These are phyloP conservation scores for Spinacia oleracea DNA, from an alignment of 179 eudicot genomes.

Conservation along the genomic window DNA sequence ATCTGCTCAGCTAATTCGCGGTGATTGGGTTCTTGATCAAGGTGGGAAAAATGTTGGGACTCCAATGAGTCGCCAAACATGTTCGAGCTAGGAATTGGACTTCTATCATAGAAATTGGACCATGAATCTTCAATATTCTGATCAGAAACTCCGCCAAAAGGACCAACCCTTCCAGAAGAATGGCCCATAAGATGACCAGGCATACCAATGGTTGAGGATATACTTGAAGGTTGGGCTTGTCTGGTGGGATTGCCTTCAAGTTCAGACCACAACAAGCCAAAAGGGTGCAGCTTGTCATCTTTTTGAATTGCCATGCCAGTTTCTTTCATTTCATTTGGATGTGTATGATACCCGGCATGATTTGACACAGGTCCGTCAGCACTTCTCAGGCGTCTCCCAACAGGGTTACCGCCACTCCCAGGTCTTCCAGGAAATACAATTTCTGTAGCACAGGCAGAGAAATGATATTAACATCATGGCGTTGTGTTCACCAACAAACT, in stretches of 20 bases:
- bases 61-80: constrained; percentile 55
- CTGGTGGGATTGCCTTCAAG: constrained; percentile 61
- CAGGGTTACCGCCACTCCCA: constrained; percentile 54
- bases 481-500: not conserved
- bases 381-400: constrained; percentile 41
- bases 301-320: constrained; percentile 38
- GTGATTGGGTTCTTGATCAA: constrained; percentile 60
- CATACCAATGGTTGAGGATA: constrained; percentile 41
- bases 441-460: constrained; percentile 44
- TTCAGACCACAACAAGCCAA: constrained; percentile 91
- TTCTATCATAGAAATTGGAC: constrained; percentile 51
- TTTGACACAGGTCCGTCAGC: constrained; percentile 41
- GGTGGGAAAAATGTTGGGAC: constrained; percentile 41
- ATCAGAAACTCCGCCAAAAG: constrained; percentile 46
- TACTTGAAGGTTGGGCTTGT: constrained; percentile 43
- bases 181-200: constrained; percentile 48
- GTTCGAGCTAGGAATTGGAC: constrained; percentile 44
- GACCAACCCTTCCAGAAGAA: constrained; percentile 37
- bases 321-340: constrained; percentile 42
- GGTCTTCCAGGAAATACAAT: constrained; percentile 87
- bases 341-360: constrained; percentile 36
- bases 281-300: constrained; percentile 78
- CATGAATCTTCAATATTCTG: constrained; percentile 51
- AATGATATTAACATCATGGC: not conserved
- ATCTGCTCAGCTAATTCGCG: constrained; percentile 63